Percentiles rank a stretch among this genome's conserved stretches.
Evolutionary conservation across 148 eudicot species (phyloP).

Genomic region (Nyssa sinensis): DNA sequence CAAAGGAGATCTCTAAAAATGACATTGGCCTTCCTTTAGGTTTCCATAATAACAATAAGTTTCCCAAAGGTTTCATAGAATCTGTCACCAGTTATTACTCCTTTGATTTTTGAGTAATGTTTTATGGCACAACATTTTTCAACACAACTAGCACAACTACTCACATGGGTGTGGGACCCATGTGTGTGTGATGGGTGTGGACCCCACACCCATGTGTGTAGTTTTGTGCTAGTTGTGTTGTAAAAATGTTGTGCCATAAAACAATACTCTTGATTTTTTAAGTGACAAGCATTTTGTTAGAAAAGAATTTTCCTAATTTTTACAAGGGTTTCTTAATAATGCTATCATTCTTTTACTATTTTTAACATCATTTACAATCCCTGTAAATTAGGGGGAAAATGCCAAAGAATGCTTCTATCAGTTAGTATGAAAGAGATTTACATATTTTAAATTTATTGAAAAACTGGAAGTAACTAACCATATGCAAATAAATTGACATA

Average conservation of each 20-base stretch:
- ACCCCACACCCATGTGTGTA: no score
- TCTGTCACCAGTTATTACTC: not conserved
- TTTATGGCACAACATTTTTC: not conserved
- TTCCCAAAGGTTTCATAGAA: not conserved
- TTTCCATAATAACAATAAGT: not conserved
- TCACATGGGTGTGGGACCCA: no score
- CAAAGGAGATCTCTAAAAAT: not conserved
- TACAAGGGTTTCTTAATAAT: not conserved
- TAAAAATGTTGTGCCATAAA: no score
- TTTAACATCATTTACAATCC: no score
- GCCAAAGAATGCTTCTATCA: not conserved
- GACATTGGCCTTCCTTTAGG: not conserved
- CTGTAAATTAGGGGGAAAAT: no score
- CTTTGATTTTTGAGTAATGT: not conserved
- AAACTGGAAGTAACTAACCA: not conserved
- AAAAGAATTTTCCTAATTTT: not conserved
- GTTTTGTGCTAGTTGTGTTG: no score
- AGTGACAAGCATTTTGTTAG: no score
- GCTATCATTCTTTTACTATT: no score
- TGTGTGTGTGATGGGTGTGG: no score
- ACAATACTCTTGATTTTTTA: no score
- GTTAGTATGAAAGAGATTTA: not conserved
- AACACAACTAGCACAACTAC: no score
- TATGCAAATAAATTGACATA: not conserved
- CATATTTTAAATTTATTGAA: not conserved